Evolutionary conservation across 1,139 yeast genomes (phyloP), one percentile per base, ranked within the genome.

Genomic region (Wickerhamiella pararugosa): DNA sequence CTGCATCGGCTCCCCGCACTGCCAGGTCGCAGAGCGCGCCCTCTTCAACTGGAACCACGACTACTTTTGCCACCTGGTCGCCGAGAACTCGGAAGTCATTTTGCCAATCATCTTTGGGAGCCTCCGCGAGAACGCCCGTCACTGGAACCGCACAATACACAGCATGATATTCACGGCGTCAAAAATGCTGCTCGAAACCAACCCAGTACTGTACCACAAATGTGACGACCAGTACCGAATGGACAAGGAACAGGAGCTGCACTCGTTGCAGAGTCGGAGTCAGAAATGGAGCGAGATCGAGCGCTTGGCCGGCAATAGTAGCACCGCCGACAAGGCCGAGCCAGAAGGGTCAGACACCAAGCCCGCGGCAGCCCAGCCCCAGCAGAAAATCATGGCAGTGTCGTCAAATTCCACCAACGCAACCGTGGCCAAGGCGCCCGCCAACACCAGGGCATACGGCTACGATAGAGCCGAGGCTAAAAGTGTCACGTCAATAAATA

Each of bases 11-110:
- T 82, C 94, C 3, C 86, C 95, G 26, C 98, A 90, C 65, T 92
- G 90, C 67, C 98, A 92, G 67, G 96, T 90, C 27, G 82, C 94
- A 49, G 99, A 90, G 62, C 86, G 93, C 53, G 95, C 92, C 1
- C 70, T 90, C 46, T 82, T 90, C 58, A 86, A 78, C 61, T 92
- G 96, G 93, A 81, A 83, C 52, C 90, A 90, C 60, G 98, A 90
- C 58, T 87, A 83, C 64, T 87, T 90, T 59, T 74, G 90, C 53
- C 80, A 87, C 34, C 65, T 90, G 50, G 86, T 92, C 40, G 83
- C 93, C 28, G 97, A 90, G 56, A 70, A 71, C 54, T 90, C 94
- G 8, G 95, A 86, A 54, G 90, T 83, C 34, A 87, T 90, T 43
- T 66, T 90, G 52, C 98, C 98, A 25, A 86, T 90, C 43, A 76